Evolutionary conservation across 169 alveolate genomes (phyloP).

Genomic region (Amoebophrya sp.): DNA sequence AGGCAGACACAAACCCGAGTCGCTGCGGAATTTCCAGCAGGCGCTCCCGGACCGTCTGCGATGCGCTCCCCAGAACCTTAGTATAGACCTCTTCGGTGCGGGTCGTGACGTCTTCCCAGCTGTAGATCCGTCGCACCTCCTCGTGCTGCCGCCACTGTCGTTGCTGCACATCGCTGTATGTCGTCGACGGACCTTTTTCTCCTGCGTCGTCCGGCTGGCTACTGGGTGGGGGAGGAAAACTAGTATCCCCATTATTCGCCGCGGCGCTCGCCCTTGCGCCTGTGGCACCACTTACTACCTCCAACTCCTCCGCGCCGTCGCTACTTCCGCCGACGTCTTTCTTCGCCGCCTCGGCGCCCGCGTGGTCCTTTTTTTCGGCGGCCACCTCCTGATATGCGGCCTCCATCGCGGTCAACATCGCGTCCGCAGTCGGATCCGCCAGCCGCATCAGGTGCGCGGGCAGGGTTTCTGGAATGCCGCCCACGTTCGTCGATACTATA

Average conservation of each 20-base stretch:
- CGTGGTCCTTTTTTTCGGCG: too few relatives aligned
- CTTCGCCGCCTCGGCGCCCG: too few relatives aligned
- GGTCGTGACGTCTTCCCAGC: neutral
- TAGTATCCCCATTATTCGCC: neutral
- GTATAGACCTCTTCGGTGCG: constrained; percentile 14
- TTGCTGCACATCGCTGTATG: neutral
- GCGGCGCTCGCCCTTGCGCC: neutral
- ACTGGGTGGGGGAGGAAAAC: neutral
- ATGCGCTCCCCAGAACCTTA: neutral
- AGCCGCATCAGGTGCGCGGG: constrained; percentile 8
- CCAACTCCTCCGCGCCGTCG: neutral
- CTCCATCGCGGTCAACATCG: neutral
- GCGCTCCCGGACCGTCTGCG: neutral
- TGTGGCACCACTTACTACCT: neutral
- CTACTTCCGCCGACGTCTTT: neutral
- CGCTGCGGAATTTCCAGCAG: neutral
- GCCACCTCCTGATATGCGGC: too few relatives aligned
- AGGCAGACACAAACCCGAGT: neutral
- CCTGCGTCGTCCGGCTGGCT: neutral
- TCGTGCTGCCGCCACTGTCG: too few relatives aligned
- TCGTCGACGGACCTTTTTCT: neutral
- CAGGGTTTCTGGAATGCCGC: constrained; percentile 81
- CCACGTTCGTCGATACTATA: constrained; percentile 83
- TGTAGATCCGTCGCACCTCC: neutral
- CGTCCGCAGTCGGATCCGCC: neutral